These are phyloP conservation scores for Xylaria arbuscula DNA, from an alignment of 2,329 filamentous ascomycete species.

Conservation along the genomic window DNA sequence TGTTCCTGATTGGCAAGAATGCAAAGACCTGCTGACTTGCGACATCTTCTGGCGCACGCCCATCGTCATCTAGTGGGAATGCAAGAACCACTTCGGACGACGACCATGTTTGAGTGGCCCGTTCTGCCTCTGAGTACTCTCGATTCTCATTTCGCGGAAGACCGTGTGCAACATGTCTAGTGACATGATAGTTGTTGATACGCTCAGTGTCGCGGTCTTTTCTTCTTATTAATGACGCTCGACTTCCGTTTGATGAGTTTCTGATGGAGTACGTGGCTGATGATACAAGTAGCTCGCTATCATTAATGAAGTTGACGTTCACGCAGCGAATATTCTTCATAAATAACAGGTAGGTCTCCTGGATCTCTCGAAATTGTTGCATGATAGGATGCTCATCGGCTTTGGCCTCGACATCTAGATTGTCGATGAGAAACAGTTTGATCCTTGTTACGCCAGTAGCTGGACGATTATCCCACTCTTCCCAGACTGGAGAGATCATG, in stretches of 20 bases:
- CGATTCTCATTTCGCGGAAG: constrained; percentile 51
- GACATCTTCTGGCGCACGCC: constrained; percentile 49
- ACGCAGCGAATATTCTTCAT: constrained; percentile 54
- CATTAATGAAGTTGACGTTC: constrained; percentile 47
- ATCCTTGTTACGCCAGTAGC: constrained; percentile 49
- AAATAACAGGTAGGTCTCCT: constrained; percentile 56
- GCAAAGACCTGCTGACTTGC: constrained; percentile 57
- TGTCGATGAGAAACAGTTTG: constrained; percentile 52
- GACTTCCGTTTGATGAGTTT: neutral
- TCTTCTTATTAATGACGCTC: constrained; percentile 18
- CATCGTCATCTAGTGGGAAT: constrained; percentile 54
- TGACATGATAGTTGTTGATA: constrained; percentile 45
- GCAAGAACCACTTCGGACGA: constrained; percentile 56
- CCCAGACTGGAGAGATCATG: constrained; percentile 61
- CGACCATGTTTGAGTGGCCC: constrained; percentile 40
- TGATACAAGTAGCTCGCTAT: constrained; percentile 26
- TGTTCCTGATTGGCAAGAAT: constrained; percentile 57
- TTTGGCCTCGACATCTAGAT: constrained; percentile 35
- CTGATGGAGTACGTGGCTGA: constrained; percentile 33
- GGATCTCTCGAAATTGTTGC: constrained; percentile 53
- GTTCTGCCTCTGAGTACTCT: constrained; percentile 44
- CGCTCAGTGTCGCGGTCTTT: constrained; percentile 45
- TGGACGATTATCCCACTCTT: constrained; percentile 40
- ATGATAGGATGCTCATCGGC: constrained; percentile 31
- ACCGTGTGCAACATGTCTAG: constrained; percentile 40